A percentile compares a stretch with the other conserved stretches of the same genome.
phyloP scores from a whole-genome alignment of 306 rosid genomes.

The Pueraria montana region DNA sequence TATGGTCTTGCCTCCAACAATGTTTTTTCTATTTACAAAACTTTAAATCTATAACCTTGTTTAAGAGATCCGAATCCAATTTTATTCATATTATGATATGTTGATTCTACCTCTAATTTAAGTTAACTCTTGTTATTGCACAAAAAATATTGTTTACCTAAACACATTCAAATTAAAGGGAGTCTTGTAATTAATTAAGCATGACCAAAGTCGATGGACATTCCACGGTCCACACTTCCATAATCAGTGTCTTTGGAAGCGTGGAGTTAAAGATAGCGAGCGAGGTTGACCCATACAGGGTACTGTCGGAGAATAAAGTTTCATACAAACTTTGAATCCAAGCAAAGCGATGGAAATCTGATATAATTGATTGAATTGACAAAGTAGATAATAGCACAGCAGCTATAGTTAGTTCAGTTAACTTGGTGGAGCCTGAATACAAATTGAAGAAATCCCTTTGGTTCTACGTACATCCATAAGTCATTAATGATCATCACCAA shows the following conservation, averaged over 20 bases:
- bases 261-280: conserved; percentile 40
- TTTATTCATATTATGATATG: too few relatives aligned
- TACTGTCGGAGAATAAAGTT: conserved; percentile 39
- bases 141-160: not conserved
- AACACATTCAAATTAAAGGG: not conserved
- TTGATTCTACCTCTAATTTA: not conserved
- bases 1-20: too few relatives aligned
- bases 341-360: conserved; percentile 47
- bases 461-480: not conserved
- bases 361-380: conserved; percentile 37
- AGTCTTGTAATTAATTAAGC: conserved; percentile 2
- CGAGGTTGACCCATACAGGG: conserved; percentile 19
- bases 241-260: not conserved
- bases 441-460: conserved; percentile 17
- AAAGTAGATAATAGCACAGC: not conserved
- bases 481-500: conserved; percentile 20
- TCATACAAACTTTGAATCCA: conserved; percentile 45
- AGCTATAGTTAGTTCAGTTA: conserved; percentile 35
- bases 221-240: not conserved
- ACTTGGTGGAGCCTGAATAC: conserved; percentile 48
- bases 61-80: too few relatives aligned
- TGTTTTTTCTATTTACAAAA: too few relatives aligned
- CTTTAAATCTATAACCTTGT: too few relatives aligned
- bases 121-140: not conserved
- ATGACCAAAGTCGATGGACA: not conserved